phyloP scores from a whole-genome alignment of 352 stramenopile genomes.

The Peronospora tabacina region DNA sequence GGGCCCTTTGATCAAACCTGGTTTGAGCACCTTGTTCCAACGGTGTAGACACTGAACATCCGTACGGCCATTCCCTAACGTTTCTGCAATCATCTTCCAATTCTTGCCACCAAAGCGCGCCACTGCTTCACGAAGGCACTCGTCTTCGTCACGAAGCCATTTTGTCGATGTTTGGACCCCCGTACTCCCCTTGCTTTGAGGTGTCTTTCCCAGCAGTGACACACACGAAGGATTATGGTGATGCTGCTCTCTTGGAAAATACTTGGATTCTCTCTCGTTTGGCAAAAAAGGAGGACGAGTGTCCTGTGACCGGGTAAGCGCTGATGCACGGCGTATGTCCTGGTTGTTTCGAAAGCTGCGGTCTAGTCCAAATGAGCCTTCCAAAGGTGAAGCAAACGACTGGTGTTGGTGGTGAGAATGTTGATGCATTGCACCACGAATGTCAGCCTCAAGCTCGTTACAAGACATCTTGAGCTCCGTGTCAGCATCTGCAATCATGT shows the following conservation, averaged over 20 bases:
- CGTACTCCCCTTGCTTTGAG: conserved; percentile 11
- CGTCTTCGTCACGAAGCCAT: conserved; percentile 90
- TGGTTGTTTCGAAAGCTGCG: conserved; percentile 18
- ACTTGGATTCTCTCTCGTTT: conserved; percentile 42
- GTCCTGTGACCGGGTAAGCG: conserved; percentile 12
- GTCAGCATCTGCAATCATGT: conserved; percentile 18
- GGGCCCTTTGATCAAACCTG: conserved; percentile 79
- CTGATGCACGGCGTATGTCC: conserved; percentile 7
- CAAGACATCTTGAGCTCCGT: conserved; percentile 35
- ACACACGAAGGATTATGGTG: conserved; percentile 60
- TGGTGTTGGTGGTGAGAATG: conserved; percentile 19
- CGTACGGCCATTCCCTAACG: conserved; percentile 79
- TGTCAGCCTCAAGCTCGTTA: conserved; percentile 31
- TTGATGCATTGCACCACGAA: conserved; percentile 27
- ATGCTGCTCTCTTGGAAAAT: conserved; percentile 82
- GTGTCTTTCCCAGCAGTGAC: conserved; percentile 9
- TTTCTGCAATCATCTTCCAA: conserved; percentile 91
- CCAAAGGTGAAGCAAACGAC: conserved; percentile 14
- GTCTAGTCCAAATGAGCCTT: conserved; percentile 19
- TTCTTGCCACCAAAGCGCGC: conserved; percentile 89
- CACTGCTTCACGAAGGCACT: conserved; percentile 81
- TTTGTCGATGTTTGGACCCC: conserved; percentile 34
- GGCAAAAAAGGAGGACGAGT: conserved; percentile 5
- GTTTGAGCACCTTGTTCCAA: conserved; percentile 93
- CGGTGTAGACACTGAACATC: conserved; percentile 93